A percentile compares a stretch with the other conserved stretches of the same genome.
Conservation (phyloP, 257 asterid genomes). For the Solanum sitiens region DNA sequence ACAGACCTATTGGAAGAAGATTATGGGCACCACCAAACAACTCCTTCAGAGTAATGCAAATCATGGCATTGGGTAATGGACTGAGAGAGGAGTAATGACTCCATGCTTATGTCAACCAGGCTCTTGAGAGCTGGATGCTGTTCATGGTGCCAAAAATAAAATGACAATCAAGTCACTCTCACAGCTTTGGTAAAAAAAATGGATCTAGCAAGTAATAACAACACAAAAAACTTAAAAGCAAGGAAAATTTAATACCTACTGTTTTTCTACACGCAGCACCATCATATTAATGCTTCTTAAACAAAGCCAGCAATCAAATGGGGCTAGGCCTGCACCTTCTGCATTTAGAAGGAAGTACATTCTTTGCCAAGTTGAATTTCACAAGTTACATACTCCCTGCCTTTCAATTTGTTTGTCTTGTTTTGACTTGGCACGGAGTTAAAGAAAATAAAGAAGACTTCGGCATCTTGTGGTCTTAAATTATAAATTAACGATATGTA, state of each 20-base stretch:
- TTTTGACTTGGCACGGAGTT: not conserved
- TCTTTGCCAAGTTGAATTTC: slow-evolving; percentile 56
- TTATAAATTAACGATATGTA: too few species aligned
- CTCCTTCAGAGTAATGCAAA: slow-evolving; percentile 54
- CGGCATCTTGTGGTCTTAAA: not conserved
- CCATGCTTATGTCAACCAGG: slow-evolving; percentile 80
- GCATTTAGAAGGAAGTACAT: slow-evolving; percentile 81
- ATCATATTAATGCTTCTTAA: slow-evolving; percentile 49
- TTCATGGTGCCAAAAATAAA: slow-evolving; percentile 1
- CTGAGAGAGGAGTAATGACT: slow-evolving; percentile 73
- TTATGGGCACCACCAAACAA: slow-evolving; percentile 70
- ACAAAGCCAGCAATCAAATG: slow-evolving; percentile 91
- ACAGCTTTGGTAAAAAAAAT: not conserved
- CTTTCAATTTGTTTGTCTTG: not conserved
- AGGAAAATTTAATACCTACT: slow-evolving; percentile 34
- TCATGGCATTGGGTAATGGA: not conserved
- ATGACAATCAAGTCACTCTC: slow-evolving; percentile 9
- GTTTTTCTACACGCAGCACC: slow-evolving; percentile 63
- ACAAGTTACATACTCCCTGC: not conserved
- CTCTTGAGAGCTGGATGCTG: slow-evolving; percentile 80
- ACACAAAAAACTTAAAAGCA: not conserved
- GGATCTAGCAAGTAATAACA: not conserved
- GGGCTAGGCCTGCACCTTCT: slow-evolving; percentile 91
- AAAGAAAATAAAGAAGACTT: too few species aligned
- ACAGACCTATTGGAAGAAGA: slow-evolving; percentile 77